Percentiles rank a stretch among this genome's conserved stretches.
Conservation (phyloP, 2,329 filamentous ascomycete species). For the Monosporascus sp. region DNA sequence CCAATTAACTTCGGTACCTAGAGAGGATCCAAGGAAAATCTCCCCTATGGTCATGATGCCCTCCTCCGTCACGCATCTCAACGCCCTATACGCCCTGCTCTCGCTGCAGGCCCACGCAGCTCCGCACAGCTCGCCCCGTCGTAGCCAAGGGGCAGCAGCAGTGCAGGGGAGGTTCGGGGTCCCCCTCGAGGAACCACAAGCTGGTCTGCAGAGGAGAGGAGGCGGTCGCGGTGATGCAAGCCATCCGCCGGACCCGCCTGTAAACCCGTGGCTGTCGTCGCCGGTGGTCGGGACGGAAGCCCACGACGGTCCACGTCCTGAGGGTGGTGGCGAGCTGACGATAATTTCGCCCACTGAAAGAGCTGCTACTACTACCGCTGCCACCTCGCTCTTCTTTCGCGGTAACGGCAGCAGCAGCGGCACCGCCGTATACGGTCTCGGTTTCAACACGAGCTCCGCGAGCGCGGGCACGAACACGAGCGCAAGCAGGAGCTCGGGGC, state of each 20-base stretch:
- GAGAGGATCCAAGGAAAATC: neutral
- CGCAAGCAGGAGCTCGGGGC: neutral
- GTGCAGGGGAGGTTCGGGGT: neutral
- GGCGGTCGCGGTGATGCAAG: neutral
- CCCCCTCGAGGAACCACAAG: neutral
- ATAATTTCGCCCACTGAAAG: neutral
- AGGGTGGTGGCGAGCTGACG: neutral
- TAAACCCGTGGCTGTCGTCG: no score
- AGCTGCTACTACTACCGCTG: neutral
- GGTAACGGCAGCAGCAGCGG: neutral
- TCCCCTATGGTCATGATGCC: neutral
- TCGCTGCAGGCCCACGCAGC: neutral
- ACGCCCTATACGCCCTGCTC: neutral
- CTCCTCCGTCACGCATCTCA: neutral
- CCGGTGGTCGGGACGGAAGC: no score
- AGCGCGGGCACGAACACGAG: neutral
- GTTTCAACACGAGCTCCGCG: neutral
- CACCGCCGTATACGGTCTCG: neutral
- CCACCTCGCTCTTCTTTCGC: neutral
- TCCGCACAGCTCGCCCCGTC: neutral
- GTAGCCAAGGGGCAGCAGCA: no score
- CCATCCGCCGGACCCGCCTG: no score
- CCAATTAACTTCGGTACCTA: neutral
- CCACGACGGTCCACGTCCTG: neutral
- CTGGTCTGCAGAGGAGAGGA: neutral